A percentile compares a stretch with the other conserved stretches of the same genome.
Conservation (phyloP, 2,329 filamentous ascomycete genomes). For the Chrysoporthe puriensis region DNA sequence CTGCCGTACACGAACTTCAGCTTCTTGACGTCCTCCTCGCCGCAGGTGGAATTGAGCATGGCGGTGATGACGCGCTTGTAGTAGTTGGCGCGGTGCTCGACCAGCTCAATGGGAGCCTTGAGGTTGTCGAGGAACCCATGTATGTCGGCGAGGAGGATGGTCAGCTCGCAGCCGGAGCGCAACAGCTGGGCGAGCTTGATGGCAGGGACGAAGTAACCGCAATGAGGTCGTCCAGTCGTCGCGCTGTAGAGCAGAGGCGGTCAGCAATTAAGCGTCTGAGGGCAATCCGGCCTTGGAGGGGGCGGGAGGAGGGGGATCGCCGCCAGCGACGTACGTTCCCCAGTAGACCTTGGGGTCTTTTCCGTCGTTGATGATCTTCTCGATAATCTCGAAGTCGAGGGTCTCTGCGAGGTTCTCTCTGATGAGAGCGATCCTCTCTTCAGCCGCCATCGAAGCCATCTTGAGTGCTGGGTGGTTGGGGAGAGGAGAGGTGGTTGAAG, state of each 20-base stretch:
- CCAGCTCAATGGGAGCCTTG: slow-evolving; percentile 87
- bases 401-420: slow-evolving; percentile 80
- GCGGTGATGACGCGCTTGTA: slow-evolving; percentile 78
- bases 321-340: slow-evolving; percentile 52
- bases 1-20: slow-evolving; percentile 85
- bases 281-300: not conserved
- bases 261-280: not conserved
- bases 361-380: slow-evolving; percentile 71
- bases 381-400: slow-evolving; percentile 82
- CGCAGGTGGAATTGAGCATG: slow-evolving; percentile 75
- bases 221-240: slow-evolving; percentile 85
- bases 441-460: slow-evolving; percentile 56
- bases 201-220: slow-evolving; percentile 85
- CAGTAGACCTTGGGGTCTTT: slow-evolving; percentile 81
- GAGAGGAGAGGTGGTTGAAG: not conserved
- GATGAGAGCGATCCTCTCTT: slow-evolving; percentile 73
- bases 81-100: slow-evolving; percentile 80
- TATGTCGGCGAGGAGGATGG: slow-evolving; percentile 74
- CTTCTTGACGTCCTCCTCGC: slow-evolving; percentile 67
- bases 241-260: slow-evolving; percentile 55
- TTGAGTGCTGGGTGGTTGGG: slow-evolving; percentile 39
- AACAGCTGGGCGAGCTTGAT: slow-evolving; percentile 91
- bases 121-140: slow-evolving; percentile 74
- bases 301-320: not conserved
- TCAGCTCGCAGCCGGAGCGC: slow-evolving; percentile 80